Base-by-base conservation (phyloP, 164 flowering plant species). In the Annona cherimola region DNA sequence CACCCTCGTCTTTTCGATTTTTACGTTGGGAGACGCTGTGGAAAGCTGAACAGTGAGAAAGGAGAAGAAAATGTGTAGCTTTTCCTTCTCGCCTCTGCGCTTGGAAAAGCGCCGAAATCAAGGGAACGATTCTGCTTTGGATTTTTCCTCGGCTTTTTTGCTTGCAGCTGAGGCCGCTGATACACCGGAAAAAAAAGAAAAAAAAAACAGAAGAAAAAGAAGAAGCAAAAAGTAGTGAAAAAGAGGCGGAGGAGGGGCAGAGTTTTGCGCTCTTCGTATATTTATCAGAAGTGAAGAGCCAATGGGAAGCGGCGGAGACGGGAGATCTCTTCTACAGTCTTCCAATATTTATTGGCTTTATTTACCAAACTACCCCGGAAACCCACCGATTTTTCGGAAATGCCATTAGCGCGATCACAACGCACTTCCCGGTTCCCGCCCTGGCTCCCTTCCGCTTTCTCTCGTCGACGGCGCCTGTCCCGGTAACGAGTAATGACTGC, bases 21-120 rank as follows among this genome's bases (percentile, higher is more conserved):
- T 50, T 50, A 7, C 12, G 12, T 50, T 50, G 8, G 8, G 14
- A 3, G 16, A 50, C 8, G 57, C 57, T 50, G 57, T 50, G 14
- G 57, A 11, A 50, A 16, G 14, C 8, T 8, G 57, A 16, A 50
- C 1, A 16, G 14, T 11, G 14, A 50, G 57, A 57, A 8, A 44
- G 14, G 39, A 11, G 46, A 59, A 54, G 18, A 7, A 57, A 66
- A 18, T 42, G 5, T 45, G 59, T 46, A 7, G 42, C 11, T 2
- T 44, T 44, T n/a, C 7, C 55, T 50, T n/a, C n/a, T 50, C 55
- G 57, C 57, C 57, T 50, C 57, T 50, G 57, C 14, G 8, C 57
- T 50, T 50, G 14, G 14, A 50, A 50, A 50, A 50, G 57, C 79
- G 70, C 77, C 72, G 70, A 78, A 74, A 71, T 74, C 75, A 78